Conservation (phyloP, 192 early-diverging fungal genomes). For the Linnemannia zychae region DNA sequence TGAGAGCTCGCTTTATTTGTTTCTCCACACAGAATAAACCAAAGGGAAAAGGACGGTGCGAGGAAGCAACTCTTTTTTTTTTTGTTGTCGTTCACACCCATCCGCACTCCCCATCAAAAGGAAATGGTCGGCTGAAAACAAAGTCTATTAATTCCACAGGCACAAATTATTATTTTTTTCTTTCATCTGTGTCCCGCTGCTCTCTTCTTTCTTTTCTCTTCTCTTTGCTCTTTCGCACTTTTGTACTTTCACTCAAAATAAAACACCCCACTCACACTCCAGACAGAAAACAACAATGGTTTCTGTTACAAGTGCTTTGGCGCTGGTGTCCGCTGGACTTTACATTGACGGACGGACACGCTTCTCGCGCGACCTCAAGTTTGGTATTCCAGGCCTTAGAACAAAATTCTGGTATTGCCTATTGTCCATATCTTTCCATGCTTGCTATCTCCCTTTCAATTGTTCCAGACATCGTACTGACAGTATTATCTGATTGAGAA, state of each 20-base stretch:
- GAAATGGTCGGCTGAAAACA: neutral
- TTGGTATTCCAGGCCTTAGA: conserved; percentile 25
- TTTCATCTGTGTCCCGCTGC: no score
- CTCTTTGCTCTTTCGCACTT: neutral
- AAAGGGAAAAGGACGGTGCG: neutral
- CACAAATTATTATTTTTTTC: no score
- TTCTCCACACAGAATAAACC: neutral
- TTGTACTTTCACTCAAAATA: neutral
- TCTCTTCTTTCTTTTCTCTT: neutral
- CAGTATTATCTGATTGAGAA: neutral
- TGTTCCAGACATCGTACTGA: neutral
- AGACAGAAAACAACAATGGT: conserved; percentile 7
- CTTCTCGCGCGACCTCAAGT: conserved; percentile 27
- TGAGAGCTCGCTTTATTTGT: neutral
- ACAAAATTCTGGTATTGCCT: conserved; percentile 15
- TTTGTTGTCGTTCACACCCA: neutral
- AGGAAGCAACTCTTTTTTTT: neutral
- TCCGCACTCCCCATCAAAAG: neutral
- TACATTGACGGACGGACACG: conserved; percentile 31
- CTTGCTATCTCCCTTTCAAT: neutral
- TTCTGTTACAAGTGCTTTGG: conserved; percentile 16
- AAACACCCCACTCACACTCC: neutral
- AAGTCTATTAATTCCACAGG: no score
- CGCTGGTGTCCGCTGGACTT: conserved; percentile 22
- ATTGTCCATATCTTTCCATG: neutral